Evolutionary conservation across 1,284 basidiomycete species (phyloP).

Genomic region (Fomitopsis betulina): DNA sequence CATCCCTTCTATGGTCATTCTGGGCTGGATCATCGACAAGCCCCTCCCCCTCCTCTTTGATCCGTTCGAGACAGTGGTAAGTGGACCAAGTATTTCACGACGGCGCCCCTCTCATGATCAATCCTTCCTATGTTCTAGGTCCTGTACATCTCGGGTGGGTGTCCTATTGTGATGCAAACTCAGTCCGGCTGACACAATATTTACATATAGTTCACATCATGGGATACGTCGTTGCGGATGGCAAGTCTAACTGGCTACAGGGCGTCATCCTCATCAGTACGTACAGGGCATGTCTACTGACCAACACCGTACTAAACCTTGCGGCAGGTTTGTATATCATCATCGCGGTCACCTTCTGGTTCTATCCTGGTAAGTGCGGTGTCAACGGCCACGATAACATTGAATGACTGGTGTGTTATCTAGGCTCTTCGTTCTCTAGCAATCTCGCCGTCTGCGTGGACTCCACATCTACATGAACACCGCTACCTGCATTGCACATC

Average conservation of each 20-base stretch:
- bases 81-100: neutral
- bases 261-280: conserved; percentile 47
- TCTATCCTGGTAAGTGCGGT: conserved; percentile 43
- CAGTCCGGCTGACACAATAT: neutral
- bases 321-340: conserved; percentile 56
- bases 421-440: conserved; percentile 34
- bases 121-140: conserved; percentile 15
- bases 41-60: conserved; percentile 76
- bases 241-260: conserved; percentile 82
- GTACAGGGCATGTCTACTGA: neutral
- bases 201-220: conserved; percentile 63
- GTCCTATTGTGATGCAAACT: neutral
- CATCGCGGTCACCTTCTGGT: conserved; percentile 65
- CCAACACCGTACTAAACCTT: neutral
- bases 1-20: conserved; percentile 68
- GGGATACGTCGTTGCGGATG: conserved; percentile 79
- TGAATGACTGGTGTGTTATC: neutral
- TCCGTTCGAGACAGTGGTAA: conserved; percentile 70
- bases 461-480: neutral
- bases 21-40: conserved; percentile 67
- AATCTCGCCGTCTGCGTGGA: conserved; percentile 30
- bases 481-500: neutral
- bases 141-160: conserved; percentile 32
- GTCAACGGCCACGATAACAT: neutral
- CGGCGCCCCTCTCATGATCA: neutral